Evolutionary conservation across 768 basidiomycete genomes (phyloP).

Genomic region (Boletus rubropictus): DNA sequence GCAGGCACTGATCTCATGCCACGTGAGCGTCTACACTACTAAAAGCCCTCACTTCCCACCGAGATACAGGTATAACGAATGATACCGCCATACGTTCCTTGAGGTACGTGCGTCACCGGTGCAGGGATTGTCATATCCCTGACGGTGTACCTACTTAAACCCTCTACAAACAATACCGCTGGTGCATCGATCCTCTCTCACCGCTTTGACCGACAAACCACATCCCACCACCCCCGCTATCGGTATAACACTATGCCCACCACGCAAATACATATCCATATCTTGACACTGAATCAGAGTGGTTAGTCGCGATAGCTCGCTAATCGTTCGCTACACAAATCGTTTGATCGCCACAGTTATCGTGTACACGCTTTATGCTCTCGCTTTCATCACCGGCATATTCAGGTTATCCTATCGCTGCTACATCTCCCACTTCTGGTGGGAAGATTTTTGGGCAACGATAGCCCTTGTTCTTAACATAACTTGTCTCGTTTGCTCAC

Average conservation of each 20-base stretch:
- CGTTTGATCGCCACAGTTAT: neutral
- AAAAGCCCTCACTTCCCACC: neutral
- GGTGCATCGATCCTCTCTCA: no score
- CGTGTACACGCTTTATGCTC: neutral
- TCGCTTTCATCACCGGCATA: neutral
- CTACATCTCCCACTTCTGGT: constrained; percentile 1
- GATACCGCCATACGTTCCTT: no score
- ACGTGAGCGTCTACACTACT: neutral
- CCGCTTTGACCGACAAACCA: neutral
- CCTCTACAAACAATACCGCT: no score
- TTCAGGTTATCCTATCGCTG: constrained; percentile 4
- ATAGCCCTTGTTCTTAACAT: constrained; percentile 1
- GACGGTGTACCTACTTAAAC: neutral
- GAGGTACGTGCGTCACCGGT: no score
- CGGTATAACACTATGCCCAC: neutral
- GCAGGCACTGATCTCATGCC: neutral
- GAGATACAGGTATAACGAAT: no score
- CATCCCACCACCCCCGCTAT: neutral
- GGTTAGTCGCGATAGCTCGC: neutral
- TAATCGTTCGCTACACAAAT: neutral
- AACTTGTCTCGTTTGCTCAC: neutral
- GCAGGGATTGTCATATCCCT: neutral
- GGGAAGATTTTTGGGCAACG: constrained; percentile 4
- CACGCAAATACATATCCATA: neutral
- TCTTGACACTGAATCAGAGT: neutral